Evolutionary conservation across 1,284 basidiomycete species (phyloP).

Genomic region (Coniferiporia sulphurascens): DNA sequence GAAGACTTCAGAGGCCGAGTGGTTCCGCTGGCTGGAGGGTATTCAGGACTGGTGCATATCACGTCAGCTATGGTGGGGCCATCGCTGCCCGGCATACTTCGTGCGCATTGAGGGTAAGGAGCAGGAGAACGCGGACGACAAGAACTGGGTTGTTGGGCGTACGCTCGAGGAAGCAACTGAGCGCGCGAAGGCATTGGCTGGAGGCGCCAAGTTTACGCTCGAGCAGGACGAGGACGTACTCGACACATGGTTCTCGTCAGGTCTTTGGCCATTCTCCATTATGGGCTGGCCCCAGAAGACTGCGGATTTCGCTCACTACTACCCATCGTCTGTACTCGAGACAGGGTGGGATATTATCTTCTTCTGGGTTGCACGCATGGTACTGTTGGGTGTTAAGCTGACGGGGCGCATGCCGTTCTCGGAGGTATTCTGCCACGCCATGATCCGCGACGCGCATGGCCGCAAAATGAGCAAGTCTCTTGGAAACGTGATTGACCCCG

Average conservation of each 20-base stretch:
- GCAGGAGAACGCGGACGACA: conserved; percentile 70
- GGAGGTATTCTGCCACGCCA: conserved; percentile 98
- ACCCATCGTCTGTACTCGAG: conserved; percentile 87
- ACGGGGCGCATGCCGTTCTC: conserved; percentile 92
- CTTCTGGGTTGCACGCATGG: conserved; percentile 99
- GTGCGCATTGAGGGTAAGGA: conserved; percentile 79
- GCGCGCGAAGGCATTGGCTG: conserved; percentile 73
- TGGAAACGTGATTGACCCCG: conserved; percentile 97
- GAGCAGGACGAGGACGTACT: conserved; percentile 97
- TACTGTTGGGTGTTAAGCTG: conserved; percentile 86
- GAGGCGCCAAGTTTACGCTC: conserved; percentile 68
- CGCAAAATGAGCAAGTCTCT: conserved; percentile 99
- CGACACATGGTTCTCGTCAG: conserved; percentile 99
- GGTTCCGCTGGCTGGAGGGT: conserved; percentile 94
- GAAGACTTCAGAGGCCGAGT: conserved; percentile 86
- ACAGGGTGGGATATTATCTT: conserved; percentile 99
- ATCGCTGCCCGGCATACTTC: conserved; percentile 94
- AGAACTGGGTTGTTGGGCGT: conserved; percentile 91
- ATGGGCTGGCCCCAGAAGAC: conserved; percentile 96
- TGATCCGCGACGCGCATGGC: conserved; percentile 98
- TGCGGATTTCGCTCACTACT: conserved; percentile 74
- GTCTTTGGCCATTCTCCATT: conserved; percentile 97
- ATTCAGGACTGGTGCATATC: conserved; percentile 99
- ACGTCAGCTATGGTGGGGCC: conserved; percentile 99
- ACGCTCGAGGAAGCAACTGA: conserved; percentile 75